A percentile compares a stretch with the other conserved stretches of the same genome.
These are phyloP conservation scores for Lachnellula occidentalis DNA, from an alignment of 2,329 filamentous ascomycete genomes.

Conservation along the genomic window DNA sequence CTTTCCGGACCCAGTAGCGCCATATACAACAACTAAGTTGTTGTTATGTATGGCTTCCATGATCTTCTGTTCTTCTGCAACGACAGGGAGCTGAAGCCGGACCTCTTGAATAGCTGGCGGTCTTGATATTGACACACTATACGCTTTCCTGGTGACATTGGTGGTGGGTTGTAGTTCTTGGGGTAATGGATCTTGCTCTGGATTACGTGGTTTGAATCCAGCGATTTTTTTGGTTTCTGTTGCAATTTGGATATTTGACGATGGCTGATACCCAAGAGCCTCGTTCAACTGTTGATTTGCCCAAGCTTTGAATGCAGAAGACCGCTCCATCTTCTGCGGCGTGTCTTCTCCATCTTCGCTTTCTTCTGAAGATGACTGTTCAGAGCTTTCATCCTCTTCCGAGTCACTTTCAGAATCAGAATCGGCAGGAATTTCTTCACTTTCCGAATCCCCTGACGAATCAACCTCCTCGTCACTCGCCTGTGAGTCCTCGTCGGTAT, in stretches of 20 bases:
- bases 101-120: conserved; percentile 69
- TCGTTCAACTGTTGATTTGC: conserved; percentile 81
- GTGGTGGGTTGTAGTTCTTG: conserved; percentile 56
- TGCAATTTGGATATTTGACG: conserved; percentile 32
- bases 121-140: conserved; percentile 66
- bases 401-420: conserved; percentile 16
- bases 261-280: conserved; percentile 61
- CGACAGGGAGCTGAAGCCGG: conserved; percentile 77
- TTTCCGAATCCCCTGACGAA: conserved; percentile 28
- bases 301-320: conserved; percentile 87
- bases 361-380: conserved; percentile 23
- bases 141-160: conserved; percentile 64
- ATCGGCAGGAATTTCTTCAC: conserved; percentile 14
- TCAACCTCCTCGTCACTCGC: conserved; percentile 32
- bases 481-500: conserved; percentile 31
- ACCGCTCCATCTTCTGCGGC: conserved; percentile 36
- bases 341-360: conserved; percentile 30
- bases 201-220: conserved; percentile 61
- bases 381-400: conserved; percentile 24
- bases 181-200: conserved; percentile 67
- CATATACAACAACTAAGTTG: conserved; percentile 84
- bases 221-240: conserved; percentile 46
- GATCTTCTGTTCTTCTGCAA: conserved; percentile 92
- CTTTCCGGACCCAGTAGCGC: conserved; percentile 93
- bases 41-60: conserved; percentile 98